Percentiles rank a stretch among this genome's conserved stretches.
These are phyloP conservation scores for Aureobasidium sp. DNA, from an alignment of 2,329 filamentous ascomycete genomes.

Conservation along the genomic window DNA sequence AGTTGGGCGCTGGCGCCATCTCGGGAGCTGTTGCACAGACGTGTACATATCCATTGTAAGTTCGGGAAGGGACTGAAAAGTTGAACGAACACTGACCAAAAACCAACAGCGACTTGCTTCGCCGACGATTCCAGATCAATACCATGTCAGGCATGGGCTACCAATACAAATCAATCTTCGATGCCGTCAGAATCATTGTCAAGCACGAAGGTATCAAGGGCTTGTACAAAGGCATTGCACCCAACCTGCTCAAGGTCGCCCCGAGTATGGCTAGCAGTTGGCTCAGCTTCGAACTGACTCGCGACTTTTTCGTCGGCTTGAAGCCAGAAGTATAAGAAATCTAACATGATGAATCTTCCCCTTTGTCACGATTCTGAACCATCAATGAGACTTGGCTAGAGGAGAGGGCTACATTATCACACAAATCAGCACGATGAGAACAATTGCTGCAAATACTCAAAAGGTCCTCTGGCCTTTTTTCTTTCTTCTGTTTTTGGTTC, in stretches of 20 bases:
- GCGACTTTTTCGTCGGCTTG: slow-evolving; percentile 67
- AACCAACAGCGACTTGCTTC: slow-evolving; percentile 68
- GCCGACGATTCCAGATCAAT: slow-evolving; percentile 94
- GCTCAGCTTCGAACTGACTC: slow-evolving; percentile 91
- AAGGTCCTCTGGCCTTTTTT: neutral
- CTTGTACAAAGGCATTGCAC: slow-evolving; percentile 91
- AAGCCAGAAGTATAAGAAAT: slow-evolving; percentile 6
- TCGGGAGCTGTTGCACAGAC: slow-evolving; percentile 97
- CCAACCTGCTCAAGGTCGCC: slow-evolving; percentile 92
- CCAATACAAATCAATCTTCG: slow-evolving; percentile 79
- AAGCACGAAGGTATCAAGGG: slow-evolving; percentile 75
- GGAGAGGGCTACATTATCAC: neutral
- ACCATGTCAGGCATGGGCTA: slow-evolving; percentile 99
- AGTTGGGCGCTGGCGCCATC: slow-evolving; percentile 81
- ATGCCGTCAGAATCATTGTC: slow-evolving; percentile 76
- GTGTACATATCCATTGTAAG: slow-evolving; percentile 96
- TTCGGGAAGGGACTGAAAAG: slow-evolving; percentile 18
- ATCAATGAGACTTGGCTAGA: neutral
- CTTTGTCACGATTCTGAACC: neutral
- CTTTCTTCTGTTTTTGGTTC: slow-evolving; percentile 2
- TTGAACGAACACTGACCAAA: neutral
- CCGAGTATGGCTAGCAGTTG: slow-evolving; percentile 98
- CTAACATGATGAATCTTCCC: neutral
- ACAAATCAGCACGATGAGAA: slow-evolving; percentile 11
- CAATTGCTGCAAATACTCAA: neutral